Evolutionary conservation across 2,329 filamentous ascomycete genomes (phyloP).

Genomic region (Epichloe gansuensis): DNA sequence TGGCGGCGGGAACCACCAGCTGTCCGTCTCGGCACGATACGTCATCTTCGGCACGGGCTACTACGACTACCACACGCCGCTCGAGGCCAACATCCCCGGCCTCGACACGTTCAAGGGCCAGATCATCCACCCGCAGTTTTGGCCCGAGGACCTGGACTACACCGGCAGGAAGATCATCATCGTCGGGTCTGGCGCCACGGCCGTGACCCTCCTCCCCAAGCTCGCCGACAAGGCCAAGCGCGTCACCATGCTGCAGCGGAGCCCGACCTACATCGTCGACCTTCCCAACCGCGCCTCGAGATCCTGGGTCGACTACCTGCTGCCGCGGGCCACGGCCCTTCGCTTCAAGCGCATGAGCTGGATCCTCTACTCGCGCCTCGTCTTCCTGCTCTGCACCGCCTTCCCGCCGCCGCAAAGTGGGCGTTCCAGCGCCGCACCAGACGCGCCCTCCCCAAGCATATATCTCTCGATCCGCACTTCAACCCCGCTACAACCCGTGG

Average conservation of each 20-base stretch:
- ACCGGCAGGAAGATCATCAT: slow-evolving; percentile 53
- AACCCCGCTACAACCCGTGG: slow-evolving; percentile 51
- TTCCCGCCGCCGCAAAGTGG: too few species aligned
- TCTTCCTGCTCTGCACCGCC: neutral
- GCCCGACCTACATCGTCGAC: slow-evolving; percentile 56
- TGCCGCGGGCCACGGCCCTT: slow-evolving; percentile 29
- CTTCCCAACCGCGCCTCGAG: slow-evolving; percentile 32
- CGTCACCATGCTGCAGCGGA: slow-evolving; percentile 69
- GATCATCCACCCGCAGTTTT: slow-evolving; percentile 60
- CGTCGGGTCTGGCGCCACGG: slow-evolving; percentile 65
- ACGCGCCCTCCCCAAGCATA: slow-evolving; percentile 29
- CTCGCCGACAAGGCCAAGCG: slow-evolving; percentile 49
- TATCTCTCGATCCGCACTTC: slow-evolving; percentile 44
- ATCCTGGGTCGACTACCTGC: neutral
- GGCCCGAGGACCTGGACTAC: slow-evolving; percentile 55
- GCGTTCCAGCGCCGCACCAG: slow-evolving; percentile 37
- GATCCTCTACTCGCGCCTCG: slow-evolving; percentile 34
- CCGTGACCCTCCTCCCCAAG: slow-evolving; percentile 59
- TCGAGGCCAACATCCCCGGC: slow-evolving; percentile 48
- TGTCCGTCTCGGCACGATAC: slow-evolving; percentile 30
- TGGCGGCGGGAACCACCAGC: too few species aligned
- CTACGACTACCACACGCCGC: slow-evolving; percentile 54
- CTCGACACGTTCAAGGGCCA: slow-evolving; percentile 51
- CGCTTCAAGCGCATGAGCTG: slow-evolving; percentile 24
- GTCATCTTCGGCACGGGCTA: slow-evolving; percentile 43